A percentile compares a stretch with the other conserved stretches of the same genome.
Evolutionary conservation across 176 grass and related monocot genomes (phyloP).

Genomic region (Zoysia japonica): DNA sequence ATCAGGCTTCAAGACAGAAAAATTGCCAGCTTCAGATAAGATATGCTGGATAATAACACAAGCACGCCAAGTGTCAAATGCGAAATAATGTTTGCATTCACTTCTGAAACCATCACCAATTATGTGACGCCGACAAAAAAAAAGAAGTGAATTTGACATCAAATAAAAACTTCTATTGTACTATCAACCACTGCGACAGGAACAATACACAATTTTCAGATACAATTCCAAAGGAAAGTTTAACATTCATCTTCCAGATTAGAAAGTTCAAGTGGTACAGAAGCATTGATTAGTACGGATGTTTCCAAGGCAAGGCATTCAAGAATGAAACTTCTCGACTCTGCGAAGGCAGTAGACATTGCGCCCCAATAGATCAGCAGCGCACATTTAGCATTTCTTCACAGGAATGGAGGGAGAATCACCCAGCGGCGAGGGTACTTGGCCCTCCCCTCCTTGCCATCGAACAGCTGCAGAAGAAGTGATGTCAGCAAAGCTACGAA

Average conservation of each 20-base stretch:
- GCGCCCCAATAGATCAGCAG: background rate
- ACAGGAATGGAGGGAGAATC: slow-evolving; percentile 90
- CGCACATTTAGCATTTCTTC: background rate
- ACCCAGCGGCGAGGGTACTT: slow-evolving; percentile 92
- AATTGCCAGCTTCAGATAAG: background rate
- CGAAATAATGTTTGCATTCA: slow-evolving; percentile 15
- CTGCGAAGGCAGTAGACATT: background rate
- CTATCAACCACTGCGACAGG: background rate
- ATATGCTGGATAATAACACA: background rate
- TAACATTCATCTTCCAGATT: slow-evolving; percentile 25
- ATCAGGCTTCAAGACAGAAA: background rate
- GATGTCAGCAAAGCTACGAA: slow-evolving; percentile 16
- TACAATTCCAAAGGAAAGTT: background rate
- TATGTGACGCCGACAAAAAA: background rate
- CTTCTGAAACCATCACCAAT: slow-evolving; percentile 3
- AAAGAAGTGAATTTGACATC: background rate
- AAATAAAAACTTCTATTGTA: background rate
- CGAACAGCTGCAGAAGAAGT: slow-evolving; percentile 70
- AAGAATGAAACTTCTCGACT: background rate
- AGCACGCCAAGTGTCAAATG: background rate
- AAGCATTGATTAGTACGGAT: slow-evolving; percentile 26
- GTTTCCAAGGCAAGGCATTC: slow-evolving; percentile 1
- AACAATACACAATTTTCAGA: background rate
- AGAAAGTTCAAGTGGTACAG: slow-evolving; percentile 32
- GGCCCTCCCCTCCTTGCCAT: slow-evolving; percentile 76